phyloP scores from a whole-genome alignment of 495 filamentous ascomycete species.

The Aspergillus avenaceus region DNA sequence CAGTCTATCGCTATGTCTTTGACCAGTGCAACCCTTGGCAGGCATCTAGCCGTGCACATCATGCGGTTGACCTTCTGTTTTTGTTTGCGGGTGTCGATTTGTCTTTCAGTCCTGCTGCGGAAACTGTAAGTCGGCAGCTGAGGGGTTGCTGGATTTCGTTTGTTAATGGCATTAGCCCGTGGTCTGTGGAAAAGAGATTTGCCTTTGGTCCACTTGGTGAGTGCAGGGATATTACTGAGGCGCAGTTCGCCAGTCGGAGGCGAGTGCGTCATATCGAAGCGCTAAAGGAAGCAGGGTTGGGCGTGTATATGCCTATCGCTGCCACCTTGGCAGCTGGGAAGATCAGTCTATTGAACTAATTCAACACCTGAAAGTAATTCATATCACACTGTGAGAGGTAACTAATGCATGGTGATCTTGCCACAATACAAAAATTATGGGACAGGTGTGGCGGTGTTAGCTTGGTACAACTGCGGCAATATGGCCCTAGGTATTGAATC shows the following conservation, averaged over 20 bases:
- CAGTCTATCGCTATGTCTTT: slow-evolving; percentile 36
- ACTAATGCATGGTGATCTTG: neutral
- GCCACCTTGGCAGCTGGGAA: slow-evolving; percentile 32
- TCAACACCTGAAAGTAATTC: neutral
- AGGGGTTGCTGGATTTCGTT: slow-evolving; percentile 33
- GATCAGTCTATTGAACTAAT: slow-evolving; percentile 35
- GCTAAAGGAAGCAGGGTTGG: slow-evolving; percentile 26
- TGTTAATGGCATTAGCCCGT: slow-evolving; percentile 27
- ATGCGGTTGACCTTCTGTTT: slow-evolving; percentile 42
- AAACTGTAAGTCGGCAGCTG: slow-evolving; percentile 28
- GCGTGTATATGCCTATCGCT: slow-evolving; percentile 31
- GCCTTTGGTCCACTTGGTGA: slow-evolving; percentile 35
- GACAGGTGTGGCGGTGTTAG: too few relatives aligned
- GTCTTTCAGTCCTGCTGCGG: slow-evolving; percentile 28
- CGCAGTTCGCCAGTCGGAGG: slow-evolving; percentile 28
- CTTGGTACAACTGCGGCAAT: too few relatives aligned
- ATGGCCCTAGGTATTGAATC: too few relatives aligned
- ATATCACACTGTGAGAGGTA: neutral
- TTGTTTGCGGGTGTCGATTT: slow-evolving; percentile 34
- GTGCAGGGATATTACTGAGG: slow-evolving; percentile 29
- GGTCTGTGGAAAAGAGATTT: slow-evolving; percentile 23
- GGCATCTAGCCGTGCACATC: slow-evolving; percentile 36
- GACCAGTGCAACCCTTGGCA: slow-evolving; percentile 45
- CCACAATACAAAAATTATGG: too few relatives aligned
- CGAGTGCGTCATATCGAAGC: slow-evolving; percentile 21